Percentiles rank a stretch among this genome's conserved stretches.
Conservation (phyloP, 1,284 basidiomycete species). For the Melampsora larici-populina region DNA sequence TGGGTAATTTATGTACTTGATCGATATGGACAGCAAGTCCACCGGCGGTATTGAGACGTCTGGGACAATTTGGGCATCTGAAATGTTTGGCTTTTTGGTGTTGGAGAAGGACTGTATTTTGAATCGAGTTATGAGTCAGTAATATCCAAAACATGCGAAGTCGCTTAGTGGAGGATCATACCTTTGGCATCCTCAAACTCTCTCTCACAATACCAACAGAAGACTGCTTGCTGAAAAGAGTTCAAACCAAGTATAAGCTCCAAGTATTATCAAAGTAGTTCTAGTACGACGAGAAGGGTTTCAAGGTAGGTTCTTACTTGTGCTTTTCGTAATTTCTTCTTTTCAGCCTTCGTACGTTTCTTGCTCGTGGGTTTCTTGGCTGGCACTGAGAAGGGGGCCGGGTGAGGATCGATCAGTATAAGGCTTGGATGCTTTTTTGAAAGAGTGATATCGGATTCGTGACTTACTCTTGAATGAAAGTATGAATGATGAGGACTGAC, state of each 20-base stretch:
- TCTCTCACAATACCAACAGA: constrained; percentile 96
- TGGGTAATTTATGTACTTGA: constrained; percentile 96
- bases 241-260: not conserved
- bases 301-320: constrained; percentile 16
- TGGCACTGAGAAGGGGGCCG: constrained; percentile 20
- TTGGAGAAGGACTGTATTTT: constrained; percentile 85
- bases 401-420: not conserved
- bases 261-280: not conserved
- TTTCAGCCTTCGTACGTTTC: constrained; percentile 43
- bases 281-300: not conserved
- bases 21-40: constrained; percentile 98
- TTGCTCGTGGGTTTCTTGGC: constrained; percentile 41
- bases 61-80: constrained; percentile 92
- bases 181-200: constrained; percentile 98
- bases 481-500: not conserved
- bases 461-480: not conserved
- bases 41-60: constrained; percentile 92
- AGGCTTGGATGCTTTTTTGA: not conserved
- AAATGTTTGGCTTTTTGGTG: constrained; percentile 99
- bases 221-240: constrained; percentile 38
- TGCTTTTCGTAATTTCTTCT: constrained; percentile 42
- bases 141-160: not conserved
- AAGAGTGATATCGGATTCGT: not conserved
- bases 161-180: constrained; percentile 50
- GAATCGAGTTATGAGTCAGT: constrained; percentile 24